phyloP scores from a whole-genome alignment of 768 basidiomycete genomes.

The Plicaturopsis crispa region DNA sequence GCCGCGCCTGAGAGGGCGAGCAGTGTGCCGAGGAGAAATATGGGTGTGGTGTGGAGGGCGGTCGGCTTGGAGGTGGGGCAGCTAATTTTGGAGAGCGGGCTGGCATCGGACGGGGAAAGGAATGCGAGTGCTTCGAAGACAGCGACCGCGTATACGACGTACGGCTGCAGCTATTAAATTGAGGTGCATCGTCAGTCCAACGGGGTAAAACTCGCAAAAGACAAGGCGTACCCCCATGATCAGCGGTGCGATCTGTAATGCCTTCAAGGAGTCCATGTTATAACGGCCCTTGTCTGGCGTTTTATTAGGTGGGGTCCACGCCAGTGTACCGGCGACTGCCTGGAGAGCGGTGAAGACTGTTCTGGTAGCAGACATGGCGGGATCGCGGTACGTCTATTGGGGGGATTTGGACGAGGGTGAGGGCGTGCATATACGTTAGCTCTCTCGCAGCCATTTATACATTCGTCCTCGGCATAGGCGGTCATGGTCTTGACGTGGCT shows the following conservation, averaged over 20 bases:
- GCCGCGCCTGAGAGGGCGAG: constrained; percentile 34
- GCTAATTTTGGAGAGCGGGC: constrained; percentile 22
- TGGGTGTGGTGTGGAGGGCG: constrained; percentile 28
- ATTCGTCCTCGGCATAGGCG: too few species aligned
- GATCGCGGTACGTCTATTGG: too few species aligned
- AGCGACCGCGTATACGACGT: constrained; percentile 42
- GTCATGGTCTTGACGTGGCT: too few species aligned
- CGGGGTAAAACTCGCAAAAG: not conserved
- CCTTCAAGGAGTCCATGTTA: constrained; percentile 41
- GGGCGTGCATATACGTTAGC: too few species aligned
- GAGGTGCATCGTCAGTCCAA: too few species aligned
- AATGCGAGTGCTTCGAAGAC: constrained; percentile 34
- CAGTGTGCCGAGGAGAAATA: constrained; percentile 38
- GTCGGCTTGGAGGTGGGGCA: constrained; percentile 23
- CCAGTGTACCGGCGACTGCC: constrained; percentile 41
- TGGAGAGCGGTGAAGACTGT: constrained; percentile 40
- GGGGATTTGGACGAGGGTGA: too few species aligned
- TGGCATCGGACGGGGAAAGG: constrained; percentile 25
- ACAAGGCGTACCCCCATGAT: constrained; percentile 39
- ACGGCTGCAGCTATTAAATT: constrained; percentile 38
- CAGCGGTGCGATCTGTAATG: constrained; percentile 47
- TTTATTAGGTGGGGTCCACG: constrained; percentile 51
- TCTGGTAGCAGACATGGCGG: constrained; percentile 39
- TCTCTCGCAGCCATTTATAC: too few species aligned
- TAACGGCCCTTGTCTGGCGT: constrained; percentile 42